Percentiles rank a stretch among this genome's conserved stretches.
These are phyloP conservation scores for Ajuga chamaepitys DNA, from an alignment of 257 asterid species.

Conservation along the genomic window DNA sequence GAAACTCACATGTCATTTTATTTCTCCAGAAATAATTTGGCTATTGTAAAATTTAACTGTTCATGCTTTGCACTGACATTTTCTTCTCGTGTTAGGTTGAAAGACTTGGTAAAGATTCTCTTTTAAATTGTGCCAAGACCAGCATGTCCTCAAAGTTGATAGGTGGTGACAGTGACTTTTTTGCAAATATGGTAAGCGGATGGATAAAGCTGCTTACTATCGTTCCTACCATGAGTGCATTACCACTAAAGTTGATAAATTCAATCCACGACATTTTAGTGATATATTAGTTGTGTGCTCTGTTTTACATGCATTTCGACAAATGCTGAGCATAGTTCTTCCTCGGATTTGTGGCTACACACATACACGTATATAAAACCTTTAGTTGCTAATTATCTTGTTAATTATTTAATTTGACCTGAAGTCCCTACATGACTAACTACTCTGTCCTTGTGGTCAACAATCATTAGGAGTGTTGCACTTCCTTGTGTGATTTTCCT, in stretches of 20 bases:
- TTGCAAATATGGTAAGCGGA: conserved; percentile 70
- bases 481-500: not conserved
- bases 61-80: conserved; percentile 11
- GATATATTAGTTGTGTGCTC: not conserved
- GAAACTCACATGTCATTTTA: conserved; percentile 6
- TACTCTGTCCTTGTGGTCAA: not conserved
- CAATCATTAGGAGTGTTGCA: not conserved
- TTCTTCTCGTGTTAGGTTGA: conserved; percentile 54
- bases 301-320: not conserved
- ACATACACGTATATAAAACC: no score
- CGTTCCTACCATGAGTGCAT: not conserved
- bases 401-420: not conserved
- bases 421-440: not conserved
- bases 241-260: not conserved
- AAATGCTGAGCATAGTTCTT: not conserved
- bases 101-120: conserved; percentile 88
- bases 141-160: conserved; percentile 97
- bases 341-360: not conserved
- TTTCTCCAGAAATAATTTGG: not conserved
- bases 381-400: not conserved
- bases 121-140: conserved; percentile 91
- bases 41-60: not conserved
- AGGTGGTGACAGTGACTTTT: conserved; percentile 79
- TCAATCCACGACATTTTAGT: not conserved
- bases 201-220: not conserved